phyloP scores from a whole-genome alignment of 1,139 yeast species.

The Wickerhamomyces sp. region DNA sequence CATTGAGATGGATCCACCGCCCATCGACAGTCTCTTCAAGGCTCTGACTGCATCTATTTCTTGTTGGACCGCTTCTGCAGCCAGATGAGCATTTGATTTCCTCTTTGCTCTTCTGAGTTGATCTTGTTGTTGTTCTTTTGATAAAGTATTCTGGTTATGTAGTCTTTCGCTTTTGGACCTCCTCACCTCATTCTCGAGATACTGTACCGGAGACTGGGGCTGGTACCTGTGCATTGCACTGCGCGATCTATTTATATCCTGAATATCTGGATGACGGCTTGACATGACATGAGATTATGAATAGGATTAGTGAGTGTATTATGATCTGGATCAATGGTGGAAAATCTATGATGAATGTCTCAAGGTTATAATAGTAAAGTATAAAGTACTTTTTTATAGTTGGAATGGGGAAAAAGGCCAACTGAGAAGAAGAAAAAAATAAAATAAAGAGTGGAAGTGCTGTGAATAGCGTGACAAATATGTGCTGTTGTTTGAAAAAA shows the following conservation, averaged over 20 bases:
- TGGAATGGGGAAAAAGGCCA: no score
- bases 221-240: background rate
- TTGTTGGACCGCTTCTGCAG: slow-evolving; percentile 42
- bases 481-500: no score
- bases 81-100: slow-evolving; percentile 26
- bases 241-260: slow-evolving; percentile 1
- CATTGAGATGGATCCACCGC: slow-evolving; percentile 33
- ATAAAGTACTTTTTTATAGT: no score
- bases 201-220: background rate
- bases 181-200: slow-evolving; percentile 1
- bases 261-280: background rate
- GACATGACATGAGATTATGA: slow-evolving; percentile 1
- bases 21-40: slow-evolving; percentile 42
- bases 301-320: background rate
- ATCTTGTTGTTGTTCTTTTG: background rate
- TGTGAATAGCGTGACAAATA: no score
- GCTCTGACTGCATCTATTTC: slow-evolving; percentile 44
- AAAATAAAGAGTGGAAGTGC: no score
- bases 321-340: background rate
- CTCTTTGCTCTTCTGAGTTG: slow-evolving; percentile 12
- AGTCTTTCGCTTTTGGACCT: background rate
- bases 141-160: background rate
- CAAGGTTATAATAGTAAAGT: background rate
- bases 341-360: slow-evolving; percentile 10
- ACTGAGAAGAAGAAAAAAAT: no score